Evolutionary conservation across 2,329 filamentous ascomycete species (phyloP).

Genomic region (Plenodomus tracheiphilus): DNA sequence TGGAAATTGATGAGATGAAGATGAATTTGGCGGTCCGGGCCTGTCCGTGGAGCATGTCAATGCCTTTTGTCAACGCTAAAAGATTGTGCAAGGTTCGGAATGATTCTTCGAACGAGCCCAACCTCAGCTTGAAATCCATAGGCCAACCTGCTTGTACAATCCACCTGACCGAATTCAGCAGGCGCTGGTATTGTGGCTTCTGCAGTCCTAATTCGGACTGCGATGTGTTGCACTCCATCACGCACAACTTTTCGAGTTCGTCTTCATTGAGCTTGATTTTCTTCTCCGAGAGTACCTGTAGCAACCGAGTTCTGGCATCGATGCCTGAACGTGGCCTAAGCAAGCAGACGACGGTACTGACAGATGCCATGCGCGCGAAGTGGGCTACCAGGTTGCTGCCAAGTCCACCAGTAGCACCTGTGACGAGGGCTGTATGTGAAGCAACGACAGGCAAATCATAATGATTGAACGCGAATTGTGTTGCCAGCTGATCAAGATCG

Average conservation of each 20-base stretch:
- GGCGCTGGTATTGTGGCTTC: slow-evolving; percentile 16
- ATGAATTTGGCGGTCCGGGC: neutral
- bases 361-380: no score
- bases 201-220: neutral
- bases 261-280: neutral
- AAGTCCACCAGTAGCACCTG: no score
- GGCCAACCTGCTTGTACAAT: slow-evolving; percentile 59
- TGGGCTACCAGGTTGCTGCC: no score
- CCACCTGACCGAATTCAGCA: slow-evolving; percentile 45
- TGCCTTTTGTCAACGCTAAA: neutral
- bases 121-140: slow-evolving; percentile 57
- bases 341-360: neutral
- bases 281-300: neutral
- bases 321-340: neutral
- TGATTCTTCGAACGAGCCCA: slow-evolving; percentile 55
- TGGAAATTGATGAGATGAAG: neutral
- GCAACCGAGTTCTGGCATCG: neutral
- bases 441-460: no score
- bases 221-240: neutral
- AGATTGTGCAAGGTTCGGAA: slow-evolving; percentile 49
- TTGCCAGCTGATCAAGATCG: no score
- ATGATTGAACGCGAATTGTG: no score
- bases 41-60: neutral
- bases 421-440: no score
- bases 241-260: neutral